Evolutionary conservation across 169 alveolate species (phyloP).

Genomic region (Sarcocystis neurona): DNA sequence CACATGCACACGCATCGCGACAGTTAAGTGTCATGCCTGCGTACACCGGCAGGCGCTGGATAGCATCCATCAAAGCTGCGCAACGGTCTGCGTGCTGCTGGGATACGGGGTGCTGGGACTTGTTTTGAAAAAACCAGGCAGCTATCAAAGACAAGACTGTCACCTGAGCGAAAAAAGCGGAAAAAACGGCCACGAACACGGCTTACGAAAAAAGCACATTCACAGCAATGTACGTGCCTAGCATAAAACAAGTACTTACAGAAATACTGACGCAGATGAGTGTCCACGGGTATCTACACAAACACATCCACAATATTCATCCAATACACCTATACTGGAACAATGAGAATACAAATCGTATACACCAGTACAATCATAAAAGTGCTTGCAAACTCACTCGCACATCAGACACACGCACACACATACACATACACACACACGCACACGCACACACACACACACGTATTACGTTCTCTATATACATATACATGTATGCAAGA

Average conservation of each 20-base stretch:
- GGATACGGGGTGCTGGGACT: slow-evolving; percentile 1
- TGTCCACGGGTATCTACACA: no score
- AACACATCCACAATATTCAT: no score
- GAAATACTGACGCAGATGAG: no score
- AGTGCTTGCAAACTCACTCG: not conserved
- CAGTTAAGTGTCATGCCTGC: slow-evolving; percentile 76
- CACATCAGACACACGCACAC: not conserved
- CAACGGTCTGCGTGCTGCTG: slow-evolving; percentile 60
- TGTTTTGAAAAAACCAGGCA: slow-evolving; percentile 83
- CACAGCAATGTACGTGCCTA: no score
- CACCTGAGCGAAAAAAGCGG: slow-evolving; percentile 80
- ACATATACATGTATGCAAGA: not conserved
- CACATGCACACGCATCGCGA: slow-evolving; percentile 58
- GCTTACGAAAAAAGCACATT: not conserved
- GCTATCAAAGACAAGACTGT: slow-evolving; percentile 82
- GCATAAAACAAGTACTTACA: no score
- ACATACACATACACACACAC: not conserved
- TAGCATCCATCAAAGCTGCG: slow-evolving; percentile 68
- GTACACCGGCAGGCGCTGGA: slow-evolving; percentile 81
- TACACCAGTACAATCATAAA: not conserved
- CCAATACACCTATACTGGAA: no score
- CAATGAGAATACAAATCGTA: no score
- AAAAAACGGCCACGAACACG: slow-evolving; percentile 77
- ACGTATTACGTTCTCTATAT: not conserved
- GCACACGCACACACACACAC: not conserved